Base-by-base conservation (phyloP, 2,329 filamentous ascomycete genomes). In the Calonectria hongkongensis region DNA sequence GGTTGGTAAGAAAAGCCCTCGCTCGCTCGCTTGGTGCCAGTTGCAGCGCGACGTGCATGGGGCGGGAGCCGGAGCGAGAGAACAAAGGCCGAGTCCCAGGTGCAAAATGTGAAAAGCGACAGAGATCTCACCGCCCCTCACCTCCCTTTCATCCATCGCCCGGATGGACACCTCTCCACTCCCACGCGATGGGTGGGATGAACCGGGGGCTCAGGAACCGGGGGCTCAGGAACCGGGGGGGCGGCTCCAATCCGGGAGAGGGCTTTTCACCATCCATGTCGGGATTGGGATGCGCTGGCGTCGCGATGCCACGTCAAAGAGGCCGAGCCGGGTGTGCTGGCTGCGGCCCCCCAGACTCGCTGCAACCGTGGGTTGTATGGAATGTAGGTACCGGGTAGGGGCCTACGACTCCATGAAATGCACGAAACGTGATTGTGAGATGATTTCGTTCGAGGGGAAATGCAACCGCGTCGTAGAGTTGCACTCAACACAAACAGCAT, bases 81-180 rank as follows among this genome's bases (percentile, higher is more conserved):
- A 58, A 72, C 58, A 62, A 39, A 39, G n/a, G 30, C 48, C 41
- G 66, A 66, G 51, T 43, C 36, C 36, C 56, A 36, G 4, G 18
- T 7, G 21, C 33, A 39, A 21, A 39, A 58, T 16, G 27, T 36
- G 51, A 56, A 33, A 62, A 62, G 6, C 39, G 58, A 45, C 36
- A 27, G 56, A 62, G 56, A 75, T 72, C 70, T 73, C 70, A 75
- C 74, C 73, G 71, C 70, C 63, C 63, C 58, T 47, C 50, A 41
- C 69, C 50, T 66, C 36, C 41, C 54, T 65, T 71, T 65, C 50
- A n/a, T 21, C 21, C 21, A 21, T 21, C 45, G 9, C 30, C n/a
- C 21, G 33, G 21, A 66, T 39, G 33, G 27, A 41, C 7, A 50
- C 36, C 30, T 33, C 50, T 39, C 68, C 68, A 63, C 68, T 66